phyloP scores from a whole-genome alignment of 192 early-diverging fungal genomes.

The Endogone sp. region DNA sequence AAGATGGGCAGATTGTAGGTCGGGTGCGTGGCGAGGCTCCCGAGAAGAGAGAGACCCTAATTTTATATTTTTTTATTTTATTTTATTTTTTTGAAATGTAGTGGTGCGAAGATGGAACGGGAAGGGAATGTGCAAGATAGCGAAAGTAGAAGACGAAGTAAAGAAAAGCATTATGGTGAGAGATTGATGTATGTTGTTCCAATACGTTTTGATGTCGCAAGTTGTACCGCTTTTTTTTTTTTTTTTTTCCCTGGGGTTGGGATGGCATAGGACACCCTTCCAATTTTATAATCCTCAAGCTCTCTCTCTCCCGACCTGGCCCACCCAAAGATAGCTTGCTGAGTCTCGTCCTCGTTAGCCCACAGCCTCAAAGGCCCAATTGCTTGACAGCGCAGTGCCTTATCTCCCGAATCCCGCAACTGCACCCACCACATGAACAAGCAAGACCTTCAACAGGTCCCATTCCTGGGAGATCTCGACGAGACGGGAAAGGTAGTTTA shows the following conservation, averaged over 20 bases:
- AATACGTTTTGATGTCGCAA: too few species aligned
- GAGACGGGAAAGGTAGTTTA: not conserved
- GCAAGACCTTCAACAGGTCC: not conserved
- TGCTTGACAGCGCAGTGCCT: not conserved
- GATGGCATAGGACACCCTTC: too few species aligned
- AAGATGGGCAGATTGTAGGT: conserved; percentile 49
- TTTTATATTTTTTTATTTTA: too few species aligned
- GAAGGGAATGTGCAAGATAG: not conserved
- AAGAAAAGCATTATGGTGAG: too few species aligned
- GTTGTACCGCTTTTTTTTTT: too few species aligned
- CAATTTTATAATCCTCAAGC: too few species aligned
- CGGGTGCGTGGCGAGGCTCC: conserved; percentile 38
- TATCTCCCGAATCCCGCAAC: not conserved
- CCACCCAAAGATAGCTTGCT: too few species aligned
- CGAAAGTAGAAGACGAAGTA: too few species aligned
- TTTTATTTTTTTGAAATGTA: not conserved
- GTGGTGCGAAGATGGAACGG: not conserved
- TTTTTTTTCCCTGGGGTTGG: too few species aligned
- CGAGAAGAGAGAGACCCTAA: conserved; percentile 43
- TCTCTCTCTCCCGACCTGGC: too few species aligned
- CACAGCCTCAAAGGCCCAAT: too few species aligned
- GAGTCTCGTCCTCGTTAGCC: not conserved
- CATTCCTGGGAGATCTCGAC: not conserved
- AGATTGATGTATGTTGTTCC: too few species aligned
- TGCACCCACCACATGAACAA: not conserved